Base-by-base conservation (phyloP, 495 filamentous ascomycete species). In the Podospora tetraspora region DNA sequence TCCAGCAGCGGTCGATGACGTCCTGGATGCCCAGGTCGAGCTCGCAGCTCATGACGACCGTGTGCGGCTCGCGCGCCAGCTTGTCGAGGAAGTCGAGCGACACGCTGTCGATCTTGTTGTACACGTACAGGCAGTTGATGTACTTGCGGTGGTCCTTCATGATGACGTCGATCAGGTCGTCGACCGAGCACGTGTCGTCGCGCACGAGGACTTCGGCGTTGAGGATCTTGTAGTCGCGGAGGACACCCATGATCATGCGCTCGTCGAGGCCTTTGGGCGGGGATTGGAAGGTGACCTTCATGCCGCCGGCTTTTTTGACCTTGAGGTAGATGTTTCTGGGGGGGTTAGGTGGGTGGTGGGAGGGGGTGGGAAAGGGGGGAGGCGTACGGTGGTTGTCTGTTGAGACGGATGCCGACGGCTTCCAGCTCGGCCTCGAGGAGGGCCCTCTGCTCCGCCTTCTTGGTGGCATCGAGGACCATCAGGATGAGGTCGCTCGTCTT, bases 31-130 rank as follows among this genome's bases (percentile, higher is more conserved):
- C 96, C 0, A 99, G 87, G 78, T 98, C 94, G 9, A 98, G 89
- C 79, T 98, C 96, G 80, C 96, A 99, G 76, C 88, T 92, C 96
- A 99, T 99, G 69, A 99, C 95, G 8, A 88, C 91, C 3, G 96
- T 98, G 79, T 97, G 85, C 3, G 92, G 91, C 78, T 99, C 96
- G 64, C 92, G 89, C 12, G 96, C 96, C 3, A 99, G 83, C 73
- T 90, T 86, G 79, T 99, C 91, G 21, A 99, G 86, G 82, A 94
- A 96, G 72, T 97, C 92, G 69, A 99, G 85, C 27, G 91, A 93
- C 72, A 99, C 89, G 77, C 88, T 90, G 83, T 99, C 96, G 82
- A 99, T 96, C 80, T 99, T 99, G 90, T 99, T 99, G 87, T 99
- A 99, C 30, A 97, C 96, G 81, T 99, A 99, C 25, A 99, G 85